Base-by-base conservation (phyloP, 78 protist species). In the Capsaspora owczarzaki region DNA sequence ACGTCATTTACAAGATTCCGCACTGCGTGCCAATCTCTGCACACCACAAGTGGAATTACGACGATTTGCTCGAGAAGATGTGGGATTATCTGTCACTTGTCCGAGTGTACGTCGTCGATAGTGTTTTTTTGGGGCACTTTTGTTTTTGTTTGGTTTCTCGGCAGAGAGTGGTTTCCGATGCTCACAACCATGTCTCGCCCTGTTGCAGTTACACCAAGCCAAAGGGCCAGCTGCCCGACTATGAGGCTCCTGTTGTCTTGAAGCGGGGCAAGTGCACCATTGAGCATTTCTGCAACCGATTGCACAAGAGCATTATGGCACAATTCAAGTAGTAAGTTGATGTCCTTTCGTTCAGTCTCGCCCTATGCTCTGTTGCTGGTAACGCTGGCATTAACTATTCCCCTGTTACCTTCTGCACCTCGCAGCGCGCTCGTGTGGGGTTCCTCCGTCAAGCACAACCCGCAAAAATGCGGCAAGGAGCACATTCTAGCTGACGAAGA, bases 401-500 rank as follows among this genome's bases (percentile, higher is more conserved):
- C 25, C 12, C 51, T 46, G 51, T 12, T 46, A 3, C 51, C 47
- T 27, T 56, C 6, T 56, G 66, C 66, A 56, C 46, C 29, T 35
- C 44, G 1, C 61, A 89, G 94, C 53, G 99, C 98, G 1, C 37
- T 82, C 74, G 99, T 97, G 37, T 97, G 99, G 99, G 99, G 99
- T 35, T 6, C 87, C 16, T 88, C 95, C 6, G 99, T 88, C 44
- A 96, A 96, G 87, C 95, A 91, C 80, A 83, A 89, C 49, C 99
- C 99, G 29, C 96, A 92, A 74, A 56, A 75, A 72, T 92, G 83
- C 31, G 99, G 99, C 25, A 85, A 61, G 53, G 95, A 85, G 69
- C 99, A 98, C 74, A 44, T 87, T 1, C 90, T 98, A 3, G 88
- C 71, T 10, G 99, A 98, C 72, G 99, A 98, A 76, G 99, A 98